Evolutionary conservation across 1,284 basidiomycete genomes (phyloP), one percentile per base, ranked within the genome.

Genomic region (Cutaneotrichosporon daszewskae): DNA sequence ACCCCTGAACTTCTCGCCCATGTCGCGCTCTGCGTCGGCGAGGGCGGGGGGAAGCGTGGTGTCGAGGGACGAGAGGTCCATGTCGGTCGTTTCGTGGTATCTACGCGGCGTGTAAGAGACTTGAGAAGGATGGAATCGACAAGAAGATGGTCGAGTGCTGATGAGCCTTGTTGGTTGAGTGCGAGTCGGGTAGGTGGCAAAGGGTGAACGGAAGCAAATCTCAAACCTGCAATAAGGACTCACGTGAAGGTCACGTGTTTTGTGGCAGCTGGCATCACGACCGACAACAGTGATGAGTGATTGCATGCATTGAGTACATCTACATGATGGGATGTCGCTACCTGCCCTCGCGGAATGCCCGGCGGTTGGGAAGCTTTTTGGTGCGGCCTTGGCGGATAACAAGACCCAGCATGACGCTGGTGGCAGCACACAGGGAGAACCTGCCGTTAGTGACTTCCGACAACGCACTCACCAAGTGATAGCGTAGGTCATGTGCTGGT

Each of bases 401-500:
- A 32, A 66, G 60, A 17, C 59, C 60, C 20, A 75, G 62, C 72
- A 75, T 74, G 29, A 69, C 59, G 0, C 69, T 59, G 3, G 74
- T 75, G 2, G 70, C 70, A 7, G 64, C 68, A 1, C 68, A 73
- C 3, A 75, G 54, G 7, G 74, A 74, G 49, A 73, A 70, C 74
- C 74, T 75, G 50, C 11, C 25, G 36, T 38, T 10, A 47, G 39
- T 26, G 5, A 16, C 11, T 8, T 3, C 14, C 12, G 9, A 16
- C n/a, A 2, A 27, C 4, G 9, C 10, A 13, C 52, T 44, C 29
- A 91, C 94, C 94, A 99, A 11, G 94, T 99, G 16, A 85, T 79
- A 6, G 94, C 88, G 68, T 99, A 99, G 6, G 90, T 92, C 9
- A 89, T 78, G 74, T 99, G 94, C 44, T 90, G 83, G 69, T 99